Conservation (phyloP, 306 rosid genomes). For the Trichosanthes cucumerina region DNA sequence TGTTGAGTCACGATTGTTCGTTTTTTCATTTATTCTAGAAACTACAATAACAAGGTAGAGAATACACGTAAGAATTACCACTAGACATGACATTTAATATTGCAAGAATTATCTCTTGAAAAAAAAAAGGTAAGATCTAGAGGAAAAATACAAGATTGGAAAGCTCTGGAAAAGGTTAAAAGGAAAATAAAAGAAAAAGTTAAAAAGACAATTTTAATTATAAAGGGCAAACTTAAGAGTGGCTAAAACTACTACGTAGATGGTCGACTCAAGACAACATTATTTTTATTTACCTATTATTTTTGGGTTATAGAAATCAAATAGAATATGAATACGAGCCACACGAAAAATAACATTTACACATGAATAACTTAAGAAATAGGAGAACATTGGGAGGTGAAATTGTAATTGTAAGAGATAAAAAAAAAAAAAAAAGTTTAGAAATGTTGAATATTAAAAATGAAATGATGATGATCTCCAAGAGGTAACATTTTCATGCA, state of each 20-base stretch:
- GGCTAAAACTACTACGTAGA: no score
- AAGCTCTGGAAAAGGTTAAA: background rate
- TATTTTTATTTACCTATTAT: no score
- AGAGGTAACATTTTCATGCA: slow-evolving; percentile 5
- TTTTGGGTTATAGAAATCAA: no score
- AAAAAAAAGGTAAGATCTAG: no score
- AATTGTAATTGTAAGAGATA: background rate
- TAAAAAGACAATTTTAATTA: background rate
- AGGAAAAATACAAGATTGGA: no score
- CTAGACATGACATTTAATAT: no score
- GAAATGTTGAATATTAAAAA: background rate
- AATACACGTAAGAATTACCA: background rate
- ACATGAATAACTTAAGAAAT: background rate
- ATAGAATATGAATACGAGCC: background rate
- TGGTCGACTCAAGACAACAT: background rate
- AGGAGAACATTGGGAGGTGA: background rate
- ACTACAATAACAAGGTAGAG: background rate
- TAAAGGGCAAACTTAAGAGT: background rate
- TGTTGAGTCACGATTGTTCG: background rate
- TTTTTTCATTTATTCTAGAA: background rate
- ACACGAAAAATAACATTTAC: background rate
- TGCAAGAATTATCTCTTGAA: no score
- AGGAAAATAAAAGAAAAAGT: no score
- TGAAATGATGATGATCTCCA: slow-evolving; percentile 4
- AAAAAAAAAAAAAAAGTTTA: background rate